A percentile compares a stretch with the other conserved stretches of the same genome.
These are phyloP conservation scores for Aspergillus saccharolyticus DNA, from an alignment of 495 filamentous ascomycete genomes.

Conservation along the genomic window DNA sequence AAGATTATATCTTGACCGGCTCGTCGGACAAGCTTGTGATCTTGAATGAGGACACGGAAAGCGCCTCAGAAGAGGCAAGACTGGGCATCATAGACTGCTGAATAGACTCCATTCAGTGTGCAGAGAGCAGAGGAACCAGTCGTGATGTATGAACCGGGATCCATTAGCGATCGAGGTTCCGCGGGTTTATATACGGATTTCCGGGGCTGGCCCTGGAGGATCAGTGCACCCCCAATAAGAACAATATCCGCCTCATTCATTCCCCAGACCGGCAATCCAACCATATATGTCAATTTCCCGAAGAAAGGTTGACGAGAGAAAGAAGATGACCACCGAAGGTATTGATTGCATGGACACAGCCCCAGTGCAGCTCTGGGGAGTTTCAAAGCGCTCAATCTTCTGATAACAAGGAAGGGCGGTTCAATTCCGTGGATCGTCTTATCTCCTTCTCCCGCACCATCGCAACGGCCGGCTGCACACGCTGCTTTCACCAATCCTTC, in stretches of 20 bases:
- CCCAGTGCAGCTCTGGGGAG: not conserved
- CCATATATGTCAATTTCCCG: conserved; percentile 7
- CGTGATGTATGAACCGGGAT: not conserved
- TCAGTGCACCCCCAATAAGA: not conserved
- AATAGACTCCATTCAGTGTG: not conserved
- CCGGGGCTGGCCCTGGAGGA: not conserved
- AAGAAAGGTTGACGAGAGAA: not conserved
- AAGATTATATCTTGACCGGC: not conserved
- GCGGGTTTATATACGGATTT: not conserved
- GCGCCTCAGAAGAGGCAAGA: not conserved
- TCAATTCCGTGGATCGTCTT: conserved; percentile 23
- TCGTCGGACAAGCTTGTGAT: not conserved
- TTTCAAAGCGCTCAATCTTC: conserved; percentile 13
- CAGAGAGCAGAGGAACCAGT: not conserved
- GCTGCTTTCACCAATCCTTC: not conserved
- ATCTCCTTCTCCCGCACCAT: conserved; percentile 13
- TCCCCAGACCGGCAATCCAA: not conserved
- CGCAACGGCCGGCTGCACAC: conserved; percentile 5
- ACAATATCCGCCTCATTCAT: not conserved
- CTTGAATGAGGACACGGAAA: not conserved
- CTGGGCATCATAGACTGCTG: not conserved
- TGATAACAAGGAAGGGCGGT: conserved; percentile 21
- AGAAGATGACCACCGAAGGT: no score
- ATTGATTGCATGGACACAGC: no score
- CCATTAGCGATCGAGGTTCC: not conserved